phyloP scores from a whole-genome alignment of 176 grass and related monocot genomes.

The Aegilops sharonensis region DNA sequence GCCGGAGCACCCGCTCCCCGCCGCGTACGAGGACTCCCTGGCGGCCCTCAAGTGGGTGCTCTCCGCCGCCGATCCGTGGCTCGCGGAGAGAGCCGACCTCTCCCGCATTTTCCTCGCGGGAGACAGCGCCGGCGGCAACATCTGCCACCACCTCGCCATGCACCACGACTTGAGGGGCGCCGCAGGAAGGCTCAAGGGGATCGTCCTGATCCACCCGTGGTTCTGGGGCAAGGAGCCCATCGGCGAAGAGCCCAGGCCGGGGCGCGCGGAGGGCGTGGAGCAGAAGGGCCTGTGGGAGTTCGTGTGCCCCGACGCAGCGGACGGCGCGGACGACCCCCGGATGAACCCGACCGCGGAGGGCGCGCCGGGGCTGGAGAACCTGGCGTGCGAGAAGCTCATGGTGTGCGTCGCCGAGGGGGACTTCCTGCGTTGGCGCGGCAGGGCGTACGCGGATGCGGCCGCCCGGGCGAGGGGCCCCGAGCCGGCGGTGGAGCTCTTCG shows the following conservation, averaged over 20 bases:
- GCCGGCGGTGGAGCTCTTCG: conserved; percentile 38
- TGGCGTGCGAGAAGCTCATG: conserved; percentile 47
- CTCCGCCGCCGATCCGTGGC: conserved; percentile 34
- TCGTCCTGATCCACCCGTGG: conserved; percentile 53
- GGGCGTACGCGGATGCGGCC: conserved; percentile 43
- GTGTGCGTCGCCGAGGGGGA: conserved; percentile 49
- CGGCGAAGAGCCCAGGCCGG: conserved; percentile 29
- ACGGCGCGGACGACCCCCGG: conserved; percentile 42
- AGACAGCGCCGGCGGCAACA: conserved; percentile 50
- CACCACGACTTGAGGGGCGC: background rate
- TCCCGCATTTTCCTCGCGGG: conserved; percentile 34
- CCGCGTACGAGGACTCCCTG: conserved; percentile 48
- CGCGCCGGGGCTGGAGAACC: conserved; percentile 17
- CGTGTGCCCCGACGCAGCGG: conserved; percentile 39
- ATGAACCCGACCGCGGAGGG: conserved; percentile 45
- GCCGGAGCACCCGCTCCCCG: conserved; percentile 39
- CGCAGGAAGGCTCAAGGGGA: background rate
- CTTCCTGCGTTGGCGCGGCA: conserved; percentile 36
- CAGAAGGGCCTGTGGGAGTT: conserved; percentile 53
- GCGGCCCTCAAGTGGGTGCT: conserved; percentile 34
- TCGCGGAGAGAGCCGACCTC: conserved; percentile 33
- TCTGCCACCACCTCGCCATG: conserved; percentile 52
- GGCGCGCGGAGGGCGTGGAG: background rate
- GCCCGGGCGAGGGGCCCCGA: background rate
- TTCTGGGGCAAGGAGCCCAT: conserved; percentile 45